Conservation (phyloP, 768 basidiomycete species). For the Mycena capillaripes region DNA sequence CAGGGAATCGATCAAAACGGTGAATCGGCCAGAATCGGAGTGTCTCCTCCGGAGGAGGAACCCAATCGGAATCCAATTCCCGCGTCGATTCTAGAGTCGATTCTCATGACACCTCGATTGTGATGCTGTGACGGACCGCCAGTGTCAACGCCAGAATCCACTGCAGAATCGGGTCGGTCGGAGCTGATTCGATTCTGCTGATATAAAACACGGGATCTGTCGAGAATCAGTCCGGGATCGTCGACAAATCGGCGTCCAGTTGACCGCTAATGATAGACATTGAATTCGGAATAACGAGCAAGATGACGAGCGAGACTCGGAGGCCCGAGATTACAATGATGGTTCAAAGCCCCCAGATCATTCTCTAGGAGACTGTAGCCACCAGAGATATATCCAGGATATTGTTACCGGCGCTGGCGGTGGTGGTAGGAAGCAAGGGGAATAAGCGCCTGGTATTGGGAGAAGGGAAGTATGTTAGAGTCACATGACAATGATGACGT, state of each 20-base stretch:
- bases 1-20: neutral
- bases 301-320: no score
- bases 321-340: no score
- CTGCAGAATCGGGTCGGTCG: neutral
- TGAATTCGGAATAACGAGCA: no score
- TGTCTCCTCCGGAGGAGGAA: neutral
- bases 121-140: neutral
- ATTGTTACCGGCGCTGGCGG: no score
- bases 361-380: no score
- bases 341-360: no score
- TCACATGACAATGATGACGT: no score
- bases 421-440: no score
- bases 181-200: neutral
- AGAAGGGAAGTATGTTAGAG: no score
- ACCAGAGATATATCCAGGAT: no score
- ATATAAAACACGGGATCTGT: neutral
- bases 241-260: neutral
- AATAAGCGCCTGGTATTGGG: no score
- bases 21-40: neutral
- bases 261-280: no score
- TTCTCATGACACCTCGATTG: neutral
- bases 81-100: neutral
- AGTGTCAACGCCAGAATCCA: neutral
- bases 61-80: neutral
- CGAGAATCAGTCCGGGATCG: neutral